Base-by-base conservation (phyloP, 495 filamentous ascomycete genomes). In the Podospora conica region DNA sequence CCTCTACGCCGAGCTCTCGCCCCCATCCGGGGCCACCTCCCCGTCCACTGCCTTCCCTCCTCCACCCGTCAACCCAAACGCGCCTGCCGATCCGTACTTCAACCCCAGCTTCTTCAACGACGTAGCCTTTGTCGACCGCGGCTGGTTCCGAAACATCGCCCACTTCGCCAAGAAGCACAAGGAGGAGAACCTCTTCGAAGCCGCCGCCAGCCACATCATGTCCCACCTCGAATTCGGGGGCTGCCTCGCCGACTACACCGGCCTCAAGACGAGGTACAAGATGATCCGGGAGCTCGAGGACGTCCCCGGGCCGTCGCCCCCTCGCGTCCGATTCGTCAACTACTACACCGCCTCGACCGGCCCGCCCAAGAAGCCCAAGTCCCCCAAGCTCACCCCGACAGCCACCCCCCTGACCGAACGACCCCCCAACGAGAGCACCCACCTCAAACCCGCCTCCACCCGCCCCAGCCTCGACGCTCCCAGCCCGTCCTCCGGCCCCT, bases 341-440 rank as follows among this genome's bases (percentile, higher is more conserved):
- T 97, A 96, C 74, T 97, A 95, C 71, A 96, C 94, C 9, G 83
- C 90, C 25, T 93, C 91, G 63, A 90, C 88, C 5, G 93, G 92
- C 2, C 78, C 79, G 64, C 81, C 81, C 28, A 86, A 90, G 78
- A 68, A 69, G 28, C 63, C 65, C 8, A 69, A 65, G 53, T 7
- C 67, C 3, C 21, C 25, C 4, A 48, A 48, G 18, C 15, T 18
- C 6, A 60, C 68, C 10, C 48, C 58, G 6, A 48, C 40, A 6
- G n/a, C 40, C 18, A 48, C 15, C 40, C 15, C 40, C 8, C 40
- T 48, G 40, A 18, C 18, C 1, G 40, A 48, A 18, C 5, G 40
- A n/a, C 40, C 40, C 15, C 40, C 40, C 40, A 48, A 48, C 21
- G 60, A 61, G 31, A 23, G 23, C 21, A 24, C 29, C 29, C 27